Evolutionary conservation across 2,329 filamentous ascomycete species (phyloP).

Genomic region (Xylaria sp.): DNA sequence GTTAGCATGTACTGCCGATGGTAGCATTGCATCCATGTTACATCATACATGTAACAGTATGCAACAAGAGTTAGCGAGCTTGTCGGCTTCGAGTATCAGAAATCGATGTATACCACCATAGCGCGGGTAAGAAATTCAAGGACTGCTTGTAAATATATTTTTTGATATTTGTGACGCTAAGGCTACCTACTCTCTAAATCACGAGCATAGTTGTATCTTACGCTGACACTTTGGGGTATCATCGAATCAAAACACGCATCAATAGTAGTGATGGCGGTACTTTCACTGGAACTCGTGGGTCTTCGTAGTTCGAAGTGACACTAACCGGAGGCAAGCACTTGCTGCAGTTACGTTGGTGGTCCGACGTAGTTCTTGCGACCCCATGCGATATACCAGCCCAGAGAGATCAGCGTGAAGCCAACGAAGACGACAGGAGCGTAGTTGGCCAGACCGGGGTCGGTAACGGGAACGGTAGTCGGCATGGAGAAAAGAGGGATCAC

Average conservation of each 20-base stretch:
- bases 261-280: slow-evolving; percentile 1
- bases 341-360: slow-evolving; percentile 57
- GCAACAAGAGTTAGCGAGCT: background rate
- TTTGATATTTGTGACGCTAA: slow-evolving; percentile 21
- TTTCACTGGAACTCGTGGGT: slow-evolving; percentile 14
- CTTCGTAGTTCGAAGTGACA: slow-evolving; percentile 11
- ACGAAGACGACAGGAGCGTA: slow-evolving; percentile 81
- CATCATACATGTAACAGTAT: background rate
- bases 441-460: slow-evolving; percentile 68
- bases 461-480: slow-evolving; percentile 72
- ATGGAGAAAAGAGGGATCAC: slow-evolving; percentile 81
- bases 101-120: background rate
- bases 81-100: background rate
- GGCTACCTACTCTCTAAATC: slow-evolving; percentile 13
- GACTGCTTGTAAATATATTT: slow-evolving; percentile 12
- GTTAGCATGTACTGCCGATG: background rate
- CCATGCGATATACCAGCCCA: slow-evolving; percentile 75
- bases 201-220: slow-evolving; percentile 16
- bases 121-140: background rate
- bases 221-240: slow-evolving; percentile 26
- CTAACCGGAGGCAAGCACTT: background rate
- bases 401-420: slow-evolving; percentile 69
- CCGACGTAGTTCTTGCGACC: slow-evolving; percentile 76
- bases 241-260: slow-evolving; percentile 30
- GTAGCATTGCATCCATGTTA: background rate